Percentiles rank a stretch among this genome's conserved stretches.
Conservation (phyloP, 306 rosid species). For the Bauhinia variegata region DNA sequence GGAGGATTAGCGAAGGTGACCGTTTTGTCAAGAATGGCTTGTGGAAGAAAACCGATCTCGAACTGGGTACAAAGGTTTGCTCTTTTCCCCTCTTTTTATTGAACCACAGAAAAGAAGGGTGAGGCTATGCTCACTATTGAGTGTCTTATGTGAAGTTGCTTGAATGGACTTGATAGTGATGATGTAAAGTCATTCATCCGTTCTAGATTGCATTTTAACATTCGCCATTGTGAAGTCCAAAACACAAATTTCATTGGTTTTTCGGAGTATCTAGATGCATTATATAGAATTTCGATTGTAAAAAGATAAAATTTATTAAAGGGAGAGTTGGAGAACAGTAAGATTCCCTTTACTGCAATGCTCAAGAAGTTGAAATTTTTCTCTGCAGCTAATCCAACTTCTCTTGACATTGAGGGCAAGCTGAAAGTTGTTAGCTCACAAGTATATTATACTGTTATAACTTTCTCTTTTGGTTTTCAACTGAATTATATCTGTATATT, state of each 20-base stretch:
- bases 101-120: too few species aligned
- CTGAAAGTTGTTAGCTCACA: too few species aligned
- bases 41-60: constrained; percentile 43
- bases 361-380: background rate
- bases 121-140: too few species aligned
- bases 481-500: constrained; percentile 26
- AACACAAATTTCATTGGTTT: too few species aligned
- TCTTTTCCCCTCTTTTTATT: background rate
- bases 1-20: constrained; percentile 50
- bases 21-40: constrained; percentile 45
- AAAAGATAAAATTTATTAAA: background rate
- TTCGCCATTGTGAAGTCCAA: too few species aligned
- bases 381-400: background rate
- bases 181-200: background rate
- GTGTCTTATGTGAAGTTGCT: background rate
- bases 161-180: background rate
- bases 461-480: background rate
- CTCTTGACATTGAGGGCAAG: background rate
- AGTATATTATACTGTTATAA: background rate
- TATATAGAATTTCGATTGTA: background rate
- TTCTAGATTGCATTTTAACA: background rate
- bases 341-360: background rate
- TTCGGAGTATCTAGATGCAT: background rate
- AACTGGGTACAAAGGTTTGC: constrained; percentile 52
- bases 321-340: background rate